Evolutionary conservation across 2,329 filamentous ascomycete genomes (phyloP), one percentile per base, ranked within the genome.

Genomic region (Exophiala sideris): DNA sequence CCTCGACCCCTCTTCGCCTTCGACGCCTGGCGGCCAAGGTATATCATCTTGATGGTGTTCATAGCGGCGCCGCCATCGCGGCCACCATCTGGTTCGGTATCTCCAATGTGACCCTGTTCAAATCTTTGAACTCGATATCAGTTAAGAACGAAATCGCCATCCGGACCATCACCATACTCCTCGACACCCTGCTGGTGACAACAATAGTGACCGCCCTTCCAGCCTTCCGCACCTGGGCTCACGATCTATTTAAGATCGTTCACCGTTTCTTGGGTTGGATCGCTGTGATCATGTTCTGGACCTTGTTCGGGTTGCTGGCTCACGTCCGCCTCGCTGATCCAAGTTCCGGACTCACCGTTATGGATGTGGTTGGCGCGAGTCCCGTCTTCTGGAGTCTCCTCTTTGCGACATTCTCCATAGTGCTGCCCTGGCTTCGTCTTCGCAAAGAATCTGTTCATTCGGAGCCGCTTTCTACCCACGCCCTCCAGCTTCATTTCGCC

Each of bases 211-310:
- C 83, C 46, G 84, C 88, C 2, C 79, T 85, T 67, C 87, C 87
- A 3, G 67, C 69, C 8, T 76, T 90, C 61, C 82, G 88, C 18
- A 75, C 77, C 60, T 78, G 75, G 42, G 75, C 78, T 58, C 87
- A 91, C 72, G 80, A 91, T 69, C 69, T 78, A 52, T 91, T 89
- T 66, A 87, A 91, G 71, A 71, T 80, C 44, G 79, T 80, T 44
- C 88, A 91, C 70, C 84, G 87, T 44, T 90, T 87, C 67, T 79
- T 79, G 5, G 87, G 86, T n/a, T 91, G 87, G 87, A 75, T 78
- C 9, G 76, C 82, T 9, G 73, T 90, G 4, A 74, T 71, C 1
- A 70, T 89, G 29, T 85, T 91, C 66, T 87, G 87, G 80, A 76
- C 72, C 0, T 79, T 87, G 56, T 76, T 80, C 7, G 66, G 88